These are phyloP conservation scores for Leccinum incarnatum DNA, from an alignment of 768 basidiomycete genomes.

Conservation along the genomic window DNA sequence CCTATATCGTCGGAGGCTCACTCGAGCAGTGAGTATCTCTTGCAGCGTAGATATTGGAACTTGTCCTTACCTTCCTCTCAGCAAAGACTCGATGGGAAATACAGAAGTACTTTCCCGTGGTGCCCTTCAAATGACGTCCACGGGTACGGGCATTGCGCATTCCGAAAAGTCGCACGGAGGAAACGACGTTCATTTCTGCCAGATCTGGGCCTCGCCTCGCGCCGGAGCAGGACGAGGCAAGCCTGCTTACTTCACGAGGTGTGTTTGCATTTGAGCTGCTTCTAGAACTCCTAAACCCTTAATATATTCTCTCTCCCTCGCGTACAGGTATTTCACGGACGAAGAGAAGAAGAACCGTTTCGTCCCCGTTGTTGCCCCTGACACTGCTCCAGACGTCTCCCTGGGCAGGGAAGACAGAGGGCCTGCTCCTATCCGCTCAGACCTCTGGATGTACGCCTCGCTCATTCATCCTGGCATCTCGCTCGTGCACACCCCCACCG, in stretches of 20 bases:
- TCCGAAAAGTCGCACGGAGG: slow-evolving; percentile 59
- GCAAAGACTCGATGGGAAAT: slow-evolving; percentile 91
- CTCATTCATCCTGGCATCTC: slow-evolving; percentile 58
- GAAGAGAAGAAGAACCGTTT: slow-evolving; percentile 75
- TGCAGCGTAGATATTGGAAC: not conserved
- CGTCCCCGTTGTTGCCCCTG: slow-evolving; percentile 74
- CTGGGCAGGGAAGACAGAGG: slow-evolving; percentile 65
- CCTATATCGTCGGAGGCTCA: slow-evolving; percentile 76
- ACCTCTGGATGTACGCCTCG: slow-evolving; percentile 70
- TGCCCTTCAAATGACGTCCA: slow-evolving; percentile 86
- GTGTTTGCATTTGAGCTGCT: not conserved
- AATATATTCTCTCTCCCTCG: not conserved
- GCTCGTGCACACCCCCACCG: slow-evolving; percentile 48
- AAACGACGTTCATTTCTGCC: slow-evolving; percentile 55
- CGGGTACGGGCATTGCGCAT: slow-evolving; percentile 90
- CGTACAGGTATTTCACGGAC: slow-evolving; percentile 66
- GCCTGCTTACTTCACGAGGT: slow-evolving; percentile 86
- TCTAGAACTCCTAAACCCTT: not conserved
- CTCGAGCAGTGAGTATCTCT: slow-evolving; percentile 67
- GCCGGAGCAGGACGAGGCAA: slow-evolving; percentile 21
- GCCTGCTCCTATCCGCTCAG: slow-evolving; percentile 77
- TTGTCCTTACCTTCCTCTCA: slow-evolving; percentile 23
- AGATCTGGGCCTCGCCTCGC: slow-evolving; percentile 65
- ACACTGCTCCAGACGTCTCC: slow-evolving; percentile 53
- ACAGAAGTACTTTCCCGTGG: slow-evolving; percentile 86